A percentile compares a stretch with the other conserved stretches of the same genome.
These are phyloP conservation scores for Ballota nigra DNA, from an alignment of 257 asterid genomes.

Conservation along the genomic window DNA sequence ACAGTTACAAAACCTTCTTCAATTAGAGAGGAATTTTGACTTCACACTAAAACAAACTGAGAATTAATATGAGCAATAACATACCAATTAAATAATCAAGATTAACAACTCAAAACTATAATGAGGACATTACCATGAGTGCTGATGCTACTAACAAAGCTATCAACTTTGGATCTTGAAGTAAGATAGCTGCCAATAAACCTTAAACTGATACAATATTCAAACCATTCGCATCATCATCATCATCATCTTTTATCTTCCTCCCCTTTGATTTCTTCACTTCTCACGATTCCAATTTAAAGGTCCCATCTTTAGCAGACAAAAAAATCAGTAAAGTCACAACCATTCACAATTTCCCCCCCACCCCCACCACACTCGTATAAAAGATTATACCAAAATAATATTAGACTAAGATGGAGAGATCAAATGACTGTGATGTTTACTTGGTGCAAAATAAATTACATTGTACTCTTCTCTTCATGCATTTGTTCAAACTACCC, in stretches of 20 bases:
- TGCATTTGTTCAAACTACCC: no score
- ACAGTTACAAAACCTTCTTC: background rate
- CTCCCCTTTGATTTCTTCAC: conserved; percentile 44
- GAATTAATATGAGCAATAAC: conserved; percentile 7
- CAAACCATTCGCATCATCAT: conserved; percentile 38
- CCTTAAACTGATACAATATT: conserved; percentile 52
- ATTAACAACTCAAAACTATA: conserved; percentile 5
- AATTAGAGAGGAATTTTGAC: background rate
- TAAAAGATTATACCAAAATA: conserved; percentile 14
- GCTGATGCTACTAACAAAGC: conserved; percentile 50
- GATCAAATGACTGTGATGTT: no score
- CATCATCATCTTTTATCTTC: conserved; percentile 37
- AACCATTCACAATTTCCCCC: background rate
- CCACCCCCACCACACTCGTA: conserved; percentile 17
- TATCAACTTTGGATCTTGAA: conserved; percentile 74
- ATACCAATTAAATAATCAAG: background rate
- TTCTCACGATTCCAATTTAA: conserved; percentile 50
- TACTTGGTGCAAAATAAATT: no score
- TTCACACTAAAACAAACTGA: background rate
- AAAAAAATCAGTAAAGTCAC: conserved; percentile 27
- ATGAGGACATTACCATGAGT: conserved; percentile 43
- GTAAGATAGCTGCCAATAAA: conserved; percentile 50
- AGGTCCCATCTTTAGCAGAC: conserved; percentile 48
- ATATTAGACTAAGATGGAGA: no score
- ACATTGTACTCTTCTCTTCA: no score